Base-by-base conservation (phyloP, 1,284 basidiomycete genomes). In the Moniliella sp. region DNA sequence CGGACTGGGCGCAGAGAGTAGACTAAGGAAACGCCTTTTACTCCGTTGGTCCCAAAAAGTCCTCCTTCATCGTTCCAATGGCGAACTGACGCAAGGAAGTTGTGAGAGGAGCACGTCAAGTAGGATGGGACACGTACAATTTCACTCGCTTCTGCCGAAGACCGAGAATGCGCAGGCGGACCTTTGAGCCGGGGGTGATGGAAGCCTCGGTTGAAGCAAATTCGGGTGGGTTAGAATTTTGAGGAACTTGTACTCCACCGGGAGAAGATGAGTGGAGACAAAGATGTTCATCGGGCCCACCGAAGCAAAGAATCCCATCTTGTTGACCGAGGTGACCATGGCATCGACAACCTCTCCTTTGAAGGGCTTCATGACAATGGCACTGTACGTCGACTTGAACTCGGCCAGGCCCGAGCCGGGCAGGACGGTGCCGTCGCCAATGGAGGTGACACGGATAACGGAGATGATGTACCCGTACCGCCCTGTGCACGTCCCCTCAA, bases 261-360 rank as follows among this genome's bases (percentile, higher is more conserved):
- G 34, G 63, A 74, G 53, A 45, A 91, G 82, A 66, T 93, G 86
- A 44, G 81, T 79, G 12, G 84, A 88, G 14, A 93, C 50, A 28
- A 59, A 59, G 30, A 59, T 51, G 34, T 48, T 50, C 12, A 59
- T 30, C 7, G 88, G 91, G 25, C 91, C 91, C 32, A 88, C 83
- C 45, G 88, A 80, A 31, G 82, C 83, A 47, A 94, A 93, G 65
- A 94, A 91, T 4, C 86, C 86, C 83, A 93, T 93, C 70, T 94
- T 93, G 63, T 79, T 91, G 25, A 97, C 91, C 45, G 82, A 86
- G 46, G 77, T 78, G 15, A 97, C 88, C 5, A 86, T 76, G 1
- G 83, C 88, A 62, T 97, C 91, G 21, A 97, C 80, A 4, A 94
- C 88, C 62, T 97, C 88, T 14, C 86, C 86, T 64, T 94, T 93